Conservation (phyloP, 805 yeast species). For the Saturnispora dispora region DNA sequence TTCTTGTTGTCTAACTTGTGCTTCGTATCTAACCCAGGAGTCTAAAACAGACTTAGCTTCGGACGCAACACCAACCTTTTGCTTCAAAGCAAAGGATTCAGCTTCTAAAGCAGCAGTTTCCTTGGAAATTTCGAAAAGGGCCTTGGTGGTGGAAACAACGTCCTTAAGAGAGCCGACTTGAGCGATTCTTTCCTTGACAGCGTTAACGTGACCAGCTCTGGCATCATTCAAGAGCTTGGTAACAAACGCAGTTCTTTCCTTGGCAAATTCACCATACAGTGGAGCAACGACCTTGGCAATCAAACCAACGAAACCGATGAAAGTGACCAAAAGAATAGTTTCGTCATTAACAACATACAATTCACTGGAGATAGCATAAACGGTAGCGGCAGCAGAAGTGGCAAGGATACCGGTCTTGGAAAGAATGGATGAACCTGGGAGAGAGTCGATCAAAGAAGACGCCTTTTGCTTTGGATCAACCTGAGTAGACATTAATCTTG, state of each 20-base stretch:
- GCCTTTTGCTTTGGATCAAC: constrained; percentile 90
- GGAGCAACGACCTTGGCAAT: constrained; percentile 88
- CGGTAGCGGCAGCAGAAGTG: constrained; percentile 87
- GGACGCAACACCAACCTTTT: constrained; percentile 72
- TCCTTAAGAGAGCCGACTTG: constrained; percentile 84
- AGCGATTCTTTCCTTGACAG: constrained; percentile 87
- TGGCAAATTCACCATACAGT: constrained; percentile 88
- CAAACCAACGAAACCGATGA: constrained; percentile 65
- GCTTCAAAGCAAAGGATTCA: constrained; percentile 86
- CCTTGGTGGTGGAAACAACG: constrained; percentile 85
- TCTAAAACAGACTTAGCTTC: constrained; percentile 95
- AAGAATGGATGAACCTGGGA: constrained; percentile 83
- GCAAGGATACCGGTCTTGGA: constrained; percentile 94
- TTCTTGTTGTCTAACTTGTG: constrained; percentile 90
- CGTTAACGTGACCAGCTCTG: constrained; percentile 81
- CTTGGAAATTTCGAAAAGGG: constrained; percentile 86
- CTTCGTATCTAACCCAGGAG: constrained; percentile 98
- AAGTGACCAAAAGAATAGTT: constrained; percentile 74
- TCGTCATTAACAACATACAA: constrained; percentile 91
- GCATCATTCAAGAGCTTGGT: constrained; percentile 67
- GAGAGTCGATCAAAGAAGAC: constrained; percentile 74
- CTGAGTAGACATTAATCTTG: constrained; percentile 56
- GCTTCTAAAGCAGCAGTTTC: constrained; percentile 97
- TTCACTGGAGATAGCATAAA: constrained; percentile 91
- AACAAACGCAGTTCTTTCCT: constrained; percentile 55